Evolutionary conservation across 1,139 yeast species (phyloP), one percentile per base, ranked within the genome.

Genomic region (Citeromyces hawaiiensis): DNA sequence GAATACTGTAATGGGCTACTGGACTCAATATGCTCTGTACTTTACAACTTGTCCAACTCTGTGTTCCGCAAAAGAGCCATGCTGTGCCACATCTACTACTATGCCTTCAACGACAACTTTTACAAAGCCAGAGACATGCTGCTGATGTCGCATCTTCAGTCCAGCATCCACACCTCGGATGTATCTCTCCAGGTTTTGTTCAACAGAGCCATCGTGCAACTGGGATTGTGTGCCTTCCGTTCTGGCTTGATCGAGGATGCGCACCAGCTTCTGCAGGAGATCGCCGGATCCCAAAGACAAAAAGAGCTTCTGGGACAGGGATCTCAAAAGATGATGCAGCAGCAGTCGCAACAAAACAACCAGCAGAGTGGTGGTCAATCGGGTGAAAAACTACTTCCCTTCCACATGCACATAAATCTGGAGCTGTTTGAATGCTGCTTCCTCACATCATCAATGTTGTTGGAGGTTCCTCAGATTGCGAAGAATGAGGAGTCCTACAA

Each of bases 221-320:
- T 93, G 48, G 99, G 98, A 44, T 71, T 93, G 49, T 79, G 94
- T 59, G 98, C 98, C 14, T 93, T 93, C 78, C 80, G 96, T 60
- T 65, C 74, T 40, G 96, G 97, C 27, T 71, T 83, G 49, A 79
- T 88, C 53, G 74, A 72, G 51, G 98, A 93, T 58, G 72, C 93
- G 44, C 94, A 87, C 61, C 91, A 83, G 63, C 72, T 83, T 40
- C 71, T 93, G 52, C 85, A 80, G 56, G 98, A 91, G 63, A 75
- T 91, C 53, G 85, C 93, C 49, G 81, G 88, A 44, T 79, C 94
- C 38, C 77, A 80, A 50, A 77, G 94, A 57, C 76, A 85, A 51
- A 87, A 85, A 68, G 98, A 93, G 63, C 72, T 91, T 47, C 72
- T 93, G 48, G 97, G 97, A 44, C 99, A 91, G 67, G 95, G 95